Base-by-base conservation (phyloP, 768 basidiomycete species). In the Suillus brevipes region DNA sequence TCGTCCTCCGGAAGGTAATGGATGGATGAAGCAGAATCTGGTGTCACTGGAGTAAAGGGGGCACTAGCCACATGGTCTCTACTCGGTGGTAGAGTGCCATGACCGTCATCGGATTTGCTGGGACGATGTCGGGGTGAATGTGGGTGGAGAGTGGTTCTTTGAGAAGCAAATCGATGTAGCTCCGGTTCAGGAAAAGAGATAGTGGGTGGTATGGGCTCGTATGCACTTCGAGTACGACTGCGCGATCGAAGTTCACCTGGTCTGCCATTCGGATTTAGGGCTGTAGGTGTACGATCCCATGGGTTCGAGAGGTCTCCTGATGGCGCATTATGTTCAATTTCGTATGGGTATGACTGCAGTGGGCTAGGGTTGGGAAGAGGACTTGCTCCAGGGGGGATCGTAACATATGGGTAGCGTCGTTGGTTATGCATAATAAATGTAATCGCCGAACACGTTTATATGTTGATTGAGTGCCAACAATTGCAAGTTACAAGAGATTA, bases 101-200 rank as follows among this genome's bases (percentile, higher is more conserved):
- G 65, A 23, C 72, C 77, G 14, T 78, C 67, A 62, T 83, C 82
- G 61, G 80, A 82, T 65, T 69, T 75, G 69, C 77, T 82, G 56
- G 78, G 73, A 63, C 79, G 76, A 68, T 84, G 80, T 10, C 74
- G 68, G 14, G 72, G 69, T 58, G 60, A 60, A 67, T 73, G 61
- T 67, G 72, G 66, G 65, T 73, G 52, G 62, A 71, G 64, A 60
- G 74, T 66, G 59, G 72, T 68, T 74, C 74, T 65, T 34, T 77
- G 73, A 14, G 85, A 86, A 7, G 74, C 68, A 20, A 84, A 80
- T 61, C 84, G 82, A 64, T 82, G 78, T 36, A 86, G 65, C 66
- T 84, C 82, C 14, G 86, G 82, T 56, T 89, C 84, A 31, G 87
- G 84, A 66, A 87, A 85, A 7, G 79, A 66, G 20, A 84, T 72